Evolutionary conservation across 169 alveolate species (phyloP).

Genomic region (Eimeria acervulina): DNA sequence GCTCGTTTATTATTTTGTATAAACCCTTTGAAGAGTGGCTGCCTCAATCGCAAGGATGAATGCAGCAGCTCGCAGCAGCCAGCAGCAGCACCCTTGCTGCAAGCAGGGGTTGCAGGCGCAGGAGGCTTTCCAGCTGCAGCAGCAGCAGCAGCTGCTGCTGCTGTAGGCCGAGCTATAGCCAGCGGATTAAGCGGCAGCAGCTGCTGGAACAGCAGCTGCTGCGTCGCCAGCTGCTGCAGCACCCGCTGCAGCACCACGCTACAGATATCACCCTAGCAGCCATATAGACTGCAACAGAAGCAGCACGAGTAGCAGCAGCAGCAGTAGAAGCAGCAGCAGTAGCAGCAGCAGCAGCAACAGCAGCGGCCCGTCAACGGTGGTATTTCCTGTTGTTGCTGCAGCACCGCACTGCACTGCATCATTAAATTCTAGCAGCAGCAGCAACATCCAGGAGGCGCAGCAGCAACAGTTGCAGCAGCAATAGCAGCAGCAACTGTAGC

Average conservation of each 20-base stretch:
- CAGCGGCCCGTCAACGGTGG: neutral
- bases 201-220: conserved; percentile 23
- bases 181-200: conserved; percentile 8
- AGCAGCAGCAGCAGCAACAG: conserved; percentile 2
- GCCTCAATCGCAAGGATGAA: neutral
- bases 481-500: neutral
- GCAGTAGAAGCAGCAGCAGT: conserved; percentile 29
- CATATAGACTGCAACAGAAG: neutral
- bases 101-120: neutral
- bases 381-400: neutral
- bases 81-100: conserved; percentile 50
- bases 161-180: neutral
- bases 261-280: neutral
- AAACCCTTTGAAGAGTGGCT: too few relatives aligned
- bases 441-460: neutral
- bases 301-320: too few relatives aligned
- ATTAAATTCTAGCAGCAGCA: conserved; percentile 9
- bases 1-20: neutral
- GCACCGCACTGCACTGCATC: too few relatives aligned
- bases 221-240: neutral
- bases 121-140: neutral
- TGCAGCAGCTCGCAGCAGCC: too few relatives aligned
- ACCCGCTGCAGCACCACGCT: neutral
- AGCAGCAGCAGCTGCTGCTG: conserved; percentile 3
- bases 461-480: neutral